Evolutionary conservation across 148 eudicot genomes (phyloP), one percentile per base, ranked within the genome.

Genomic region (Heliosperma pusillum): DNA sequence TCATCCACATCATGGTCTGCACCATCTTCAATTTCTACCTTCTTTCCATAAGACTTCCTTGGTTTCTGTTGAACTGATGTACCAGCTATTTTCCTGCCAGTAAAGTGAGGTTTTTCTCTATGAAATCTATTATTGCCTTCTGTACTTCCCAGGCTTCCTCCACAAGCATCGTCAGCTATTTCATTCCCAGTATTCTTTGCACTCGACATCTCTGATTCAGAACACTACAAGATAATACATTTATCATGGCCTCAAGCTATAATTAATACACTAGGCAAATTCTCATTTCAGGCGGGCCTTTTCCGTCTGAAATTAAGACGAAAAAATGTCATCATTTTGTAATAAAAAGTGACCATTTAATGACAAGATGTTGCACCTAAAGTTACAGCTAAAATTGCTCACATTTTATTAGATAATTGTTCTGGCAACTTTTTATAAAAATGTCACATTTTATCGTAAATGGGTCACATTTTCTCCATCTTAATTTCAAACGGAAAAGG

Each of bases 81-180:
- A 79, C 84, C 77, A 58, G 44, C 45, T 59, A 62, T 78, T 84
- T 74, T 84, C 61, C 74, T 79, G 67, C 83, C 85, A 76, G 24
- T 78, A 73, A 64, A 42, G n/a, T 74, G 70, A 70, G 78, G 72
- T 76, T 80, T 87, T 61, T 76, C 79, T 81, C 83, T 80, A 17
- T 79, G 69, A 66, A 87, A 82, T 56, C 83, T 88, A 83, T 88
- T 88, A 76, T 92, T 90, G 29, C 87, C 97, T 83, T 90, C 97
- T 75, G 86, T 84, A 82, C 91, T 91, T 74, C 83, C 89, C 77
- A 85, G 80, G 77, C 89, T 89, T 83, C 93, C 92, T 82, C 90
- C 92, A 71, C 82, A 81, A 50, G 82, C 90, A 76, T 88, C 91
- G 69, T 90, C 97, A 81, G 84, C 93, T 77, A 77, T 72, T 64